phyloP scores from a whole-genome alignment of 2,329 filamentous ascomycete genomes.

The Colletotrichum godetiae region DNA sequence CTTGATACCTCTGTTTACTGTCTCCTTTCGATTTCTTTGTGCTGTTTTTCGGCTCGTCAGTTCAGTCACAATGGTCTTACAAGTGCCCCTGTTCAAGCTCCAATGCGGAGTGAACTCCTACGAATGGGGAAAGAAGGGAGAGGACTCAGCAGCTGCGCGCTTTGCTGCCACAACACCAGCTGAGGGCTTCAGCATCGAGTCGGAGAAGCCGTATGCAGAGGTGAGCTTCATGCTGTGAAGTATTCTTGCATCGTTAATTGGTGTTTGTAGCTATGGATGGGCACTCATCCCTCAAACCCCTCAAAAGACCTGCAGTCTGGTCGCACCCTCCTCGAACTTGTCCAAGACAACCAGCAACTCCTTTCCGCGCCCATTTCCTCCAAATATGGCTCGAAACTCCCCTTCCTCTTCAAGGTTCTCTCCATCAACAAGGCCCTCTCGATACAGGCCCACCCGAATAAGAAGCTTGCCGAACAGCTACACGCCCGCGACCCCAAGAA shows the following conservation, averaged over 20 bases:
- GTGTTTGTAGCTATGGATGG: slow-evolving; percentile 89
- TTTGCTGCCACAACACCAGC: slow-evolving; percentile 88
- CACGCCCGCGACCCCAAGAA: slow-evolving; percentile 90
- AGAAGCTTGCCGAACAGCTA: slow-evolving; percentile 87
- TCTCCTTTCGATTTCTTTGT: background rate
- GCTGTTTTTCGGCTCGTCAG: background rate
- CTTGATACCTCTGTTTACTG: background rate
- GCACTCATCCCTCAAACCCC: slow-evolving; percentile 94
- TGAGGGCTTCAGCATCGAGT: slow-evolving; percentile 79
- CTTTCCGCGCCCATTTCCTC: slow-evolving; percentile 79
- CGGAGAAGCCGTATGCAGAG: slow-evolving; percentile 94
- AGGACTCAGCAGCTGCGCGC: slow-evolving; percentile 86
- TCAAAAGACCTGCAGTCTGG: slow-evolving; percentile 89
- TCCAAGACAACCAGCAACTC: slow-evolving; percentile 86
- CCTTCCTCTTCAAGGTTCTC: slow-evolving; percentile 97
- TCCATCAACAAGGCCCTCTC: slow-evolving; percentile 96
- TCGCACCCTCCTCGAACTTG: slow-evolving; percentile 86
- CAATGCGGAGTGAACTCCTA: slow-evolving; percentile 97
- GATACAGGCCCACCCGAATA: slow-evolving; percentile 97
- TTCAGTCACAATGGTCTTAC: slow-evolving; percentile 56
- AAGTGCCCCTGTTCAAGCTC: slow-evolving; percentile 85
- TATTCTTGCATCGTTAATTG: background rate
- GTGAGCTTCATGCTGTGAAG: slow-evolving; percentile 56
- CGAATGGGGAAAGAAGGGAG: slow-evolving; percentile 97
- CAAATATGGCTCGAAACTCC: slow-evolving; percentile 84